Conservation (phyloP, 2,329 filamentous ascomycete genomes). For the Penicillium thymicola region DNA sequence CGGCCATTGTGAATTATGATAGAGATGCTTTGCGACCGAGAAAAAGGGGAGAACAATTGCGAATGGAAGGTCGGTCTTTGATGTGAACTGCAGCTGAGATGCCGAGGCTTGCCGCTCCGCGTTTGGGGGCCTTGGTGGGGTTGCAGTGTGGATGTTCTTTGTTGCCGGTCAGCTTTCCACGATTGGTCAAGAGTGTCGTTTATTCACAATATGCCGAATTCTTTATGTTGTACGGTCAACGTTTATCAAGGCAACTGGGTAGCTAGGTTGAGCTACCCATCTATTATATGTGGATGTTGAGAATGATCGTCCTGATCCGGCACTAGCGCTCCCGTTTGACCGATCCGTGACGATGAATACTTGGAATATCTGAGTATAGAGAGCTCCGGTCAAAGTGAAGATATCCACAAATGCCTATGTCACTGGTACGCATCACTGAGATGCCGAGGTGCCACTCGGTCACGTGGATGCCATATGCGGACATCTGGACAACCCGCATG, state of each 20-base stretch:
- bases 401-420: not conserved
- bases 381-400: not conserved
- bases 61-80: not conserved
- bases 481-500: not conserved
- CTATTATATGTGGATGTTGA: slow-evolving; percentile 2
- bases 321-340: slow-evolving; percentile 24
- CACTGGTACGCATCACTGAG: not conserved
- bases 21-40: not conserved
- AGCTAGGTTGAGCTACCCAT: slow-evolving; percentile 3
- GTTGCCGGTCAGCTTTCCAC: not conserved
- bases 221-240: not conserved
- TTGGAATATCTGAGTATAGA: not conserved
- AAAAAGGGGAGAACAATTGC: not conserved
- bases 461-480: slow-evolving; percentile 7
- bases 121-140: not conserved
- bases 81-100: not conserved
- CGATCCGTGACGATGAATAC: slow-evolving; percentile 6
- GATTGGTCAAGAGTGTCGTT: not conserved
- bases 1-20: slow-evolving; percentile 7
- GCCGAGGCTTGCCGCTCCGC: slow-evolving; percentile 14
- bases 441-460: not conserved
- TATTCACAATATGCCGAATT: not conserved
- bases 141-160: not conserved
- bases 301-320: slow-evolving; percentile 12
- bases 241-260: not conserved